phyloP scores from a whole-genome alignment of 768 basidiomycete species.

The Lactarius hatsudake region DNA sequence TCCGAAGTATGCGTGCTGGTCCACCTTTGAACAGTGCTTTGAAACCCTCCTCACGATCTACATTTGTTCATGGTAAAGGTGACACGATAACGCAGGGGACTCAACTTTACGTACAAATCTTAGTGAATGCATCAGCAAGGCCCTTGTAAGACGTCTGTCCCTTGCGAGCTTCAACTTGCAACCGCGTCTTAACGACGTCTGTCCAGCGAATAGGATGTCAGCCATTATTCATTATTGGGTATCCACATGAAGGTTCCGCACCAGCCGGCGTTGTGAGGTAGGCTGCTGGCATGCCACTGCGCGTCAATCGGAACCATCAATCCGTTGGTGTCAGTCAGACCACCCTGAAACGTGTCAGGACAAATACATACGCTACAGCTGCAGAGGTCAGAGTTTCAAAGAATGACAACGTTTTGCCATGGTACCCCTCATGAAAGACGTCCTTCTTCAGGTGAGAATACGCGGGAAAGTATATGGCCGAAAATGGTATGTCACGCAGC shows the following conservation, averaged over 20 bases:
- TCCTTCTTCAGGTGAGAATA: conserved; percentile 92
- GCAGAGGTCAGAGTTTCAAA: conserved; percentile 84
- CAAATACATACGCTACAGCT: conserved; percentile 65
- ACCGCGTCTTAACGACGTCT: conserved; percentile 97
- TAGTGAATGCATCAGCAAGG: conserved; percentile 80
- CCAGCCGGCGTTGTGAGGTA: conserved; percentile 91
- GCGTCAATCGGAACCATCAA: conserved; percentile 26
- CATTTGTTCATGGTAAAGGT: neutral
- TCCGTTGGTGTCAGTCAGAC: conserved; percentile 14
- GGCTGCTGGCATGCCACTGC: conserved; percentile 96
- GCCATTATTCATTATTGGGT: conserved; percentile 9
- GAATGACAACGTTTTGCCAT: conserved; percentile 90
- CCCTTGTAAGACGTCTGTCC: conserved; percentile 94
- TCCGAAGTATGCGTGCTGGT: conserved; percentile 80
- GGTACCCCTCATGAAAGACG: conserved; percentile 91
- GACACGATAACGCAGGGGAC: neutral
- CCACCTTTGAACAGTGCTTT: conserved; percentile 90
- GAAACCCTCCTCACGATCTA: conserved; percentile 88
- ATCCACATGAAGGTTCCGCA: conserved; percentile 34
- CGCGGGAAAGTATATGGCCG: conserved; percentile 86
- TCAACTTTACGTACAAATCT: conserved; percentile 69
- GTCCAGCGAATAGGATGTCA: conserved; percentile 26
- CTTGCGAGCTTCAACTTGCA: conserved; percentile 89
- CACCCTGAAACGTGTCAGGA: conserved; percentile 7
- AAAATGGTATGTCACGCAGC: conserved; percentile 95